phyloP scores from a whole-genome alignment of 768 basidiomycete genomes.

The Galerina marginata region DNA sequence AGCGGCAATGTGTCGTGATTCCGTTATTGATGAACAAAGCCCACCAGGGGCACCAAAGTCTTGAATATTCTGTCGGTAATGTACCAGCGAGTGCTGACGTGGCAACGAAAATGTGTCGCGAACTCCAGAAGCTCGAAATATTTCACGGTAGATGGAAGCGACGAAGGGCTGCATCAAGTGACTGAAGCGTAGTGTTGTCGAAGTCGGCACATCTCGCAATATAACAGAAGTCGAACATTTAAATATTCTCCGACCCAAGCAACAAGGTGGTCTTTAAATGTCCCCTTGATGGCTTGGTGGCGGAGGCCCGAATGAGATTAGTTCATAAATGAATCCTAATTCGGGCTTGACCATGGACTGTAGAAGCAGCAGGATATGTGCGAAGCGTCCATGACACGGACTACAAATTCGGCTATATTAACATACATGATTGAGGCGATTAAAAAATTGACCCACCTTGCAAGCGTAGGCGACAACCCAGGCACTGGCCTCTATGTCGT shows the following conservation, averaged over 20 bases:
- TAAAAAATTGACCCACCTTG: no score
- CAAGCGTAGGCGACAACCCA: no score
- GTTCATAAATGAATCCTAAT: neutral
- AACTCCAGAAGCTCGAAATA: constrained; percentile 29
- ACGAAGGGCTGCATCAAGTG: neutral
- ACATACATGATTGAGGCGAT: no score
- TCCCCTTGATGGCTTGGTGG: constrained; percentile 8
- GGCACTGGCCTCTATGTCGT: constrained; percentile 66
- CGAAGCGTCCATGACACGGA: no score
- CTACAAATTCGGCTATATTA: no score
- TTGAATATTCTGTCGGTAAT: constrained; percentile 22
- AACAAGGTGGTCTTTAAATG: constrained; percentile 9
- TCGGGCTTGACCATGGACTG: no score
- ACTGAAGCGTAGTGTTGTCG: no score
- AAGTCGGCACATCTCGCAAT: no score
- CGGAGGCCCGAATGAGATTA: constrained; percentile 2
- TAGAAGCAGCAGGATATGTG: no score
- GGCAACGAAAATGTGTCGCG: constrained; percentile 22
- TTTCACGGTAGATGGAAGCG: constrained; percentile 35
- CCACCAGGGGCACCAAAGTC: constrained; percentile 32
- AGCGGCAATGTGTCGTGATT: constrained; percentile 37
- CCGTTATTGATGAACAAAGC: constrained; percentile 38
- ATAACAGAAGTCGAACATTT: neutral
- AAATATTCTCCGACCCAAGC: constrained; percentile 4
- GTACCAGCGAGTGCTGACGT: constrained; percentile 28